A percentile compares a stretch with the other conserved stretches of the same genome.
phyloP scores from a whole-genome alignment of 108 stramenopile genomes.

The Chaetoceros tenuissimus region DNA sequence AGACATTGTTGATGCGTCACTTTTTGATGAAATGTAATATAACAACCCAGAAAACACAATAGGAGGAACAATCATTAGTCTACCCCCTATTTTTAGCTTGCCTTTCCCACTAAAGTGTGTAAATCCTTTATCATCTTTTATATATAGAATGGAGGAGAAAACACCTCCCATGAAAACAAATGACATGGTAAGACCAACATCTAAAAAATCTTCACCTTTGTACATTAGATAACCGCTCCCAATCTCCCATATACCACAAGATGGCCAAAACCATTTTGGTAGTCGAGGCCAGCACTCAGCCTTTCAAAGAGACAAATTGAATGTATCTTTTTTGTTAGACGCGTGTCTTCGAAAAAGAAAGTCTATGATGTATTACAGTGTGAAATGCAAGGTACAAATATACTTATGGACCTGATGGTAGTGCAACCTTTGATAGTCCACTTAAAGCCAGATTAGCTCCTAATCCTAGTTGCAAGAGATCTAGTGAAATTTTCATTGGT shows the following conservation, averaged over 20 bases:
- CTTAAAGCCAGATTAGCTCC: too few relatives aligned
- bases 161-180: background rate
- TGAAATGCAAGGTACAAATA: too few relatives aligned
- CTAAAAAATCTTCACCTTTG: background rate
- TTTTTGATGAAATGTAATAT: background rate
- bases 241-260: background rate
- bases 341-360: too few relatives aligned
- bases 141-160: background rate
- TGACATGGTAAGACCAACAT: background rate
- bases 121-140: background rate
- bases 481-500: too few relatives aligned
- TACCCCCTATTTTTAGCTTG: background rate
- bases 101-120: background rate
- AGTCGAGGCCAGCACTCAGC: background rate
- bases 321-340: too few relatives aligned
- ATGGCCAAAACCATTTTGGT: background rate
- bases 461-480: too few relatives aligned
- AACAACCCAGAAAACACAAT: background rate
- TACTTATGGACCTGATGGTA: too few relatives aligned
- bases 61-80: background rate
- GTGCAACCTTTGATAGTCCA: too few relatives aligned
- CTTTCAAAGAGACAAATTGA: too few relatives aligned
- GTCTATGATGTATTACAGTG: too few relatives aligned
- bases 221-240: background rate
- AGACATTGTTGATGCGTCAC: background rate